Evolutionary conservation across 805 yeast species (phyloP).

Genomic region (Candida morakotiae): DNA sequence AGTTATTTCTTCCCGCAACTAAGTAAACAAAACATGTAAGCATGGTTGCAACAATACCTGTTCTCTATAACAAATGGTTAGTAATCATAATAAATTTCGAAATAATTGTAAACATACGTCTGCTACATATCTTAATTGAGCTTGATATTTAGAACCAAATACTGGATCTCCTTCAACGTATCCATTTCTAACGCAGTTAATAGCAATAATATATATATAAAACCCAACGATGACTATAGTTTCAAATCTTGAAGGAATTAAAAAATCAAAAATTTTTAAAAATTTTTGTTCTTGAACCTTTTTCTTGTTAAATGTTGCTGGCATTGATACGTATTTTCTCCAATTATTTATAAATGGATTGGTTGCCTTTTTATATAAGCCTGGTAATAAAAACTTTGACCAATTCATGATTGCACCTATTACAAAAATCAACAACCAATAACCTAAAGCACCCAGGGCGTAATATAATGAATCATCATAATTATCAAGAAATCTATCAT

Average conservation of each 20-base stretch:
- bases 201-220: constrained; percentile 15
- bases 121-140: constrained; percentile 32
- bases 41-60: constrained; percentile 45
- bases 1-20: constrained; percentile 61
- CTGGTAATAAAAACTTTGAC: constrained; percentile 38
- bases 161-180: constrained; percentile 20
- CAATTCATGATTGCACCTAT: constrained; percentile 40
- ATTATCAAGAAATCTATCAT: constrained; percentile 18
- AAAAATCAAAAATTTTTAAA: constrained; percentile 7
- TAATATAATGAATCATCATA: constrained; percentile 26
- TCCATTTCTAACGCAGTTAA: constrained; percentile 7
- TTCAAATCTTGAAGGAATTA: constrained; percentile 36
- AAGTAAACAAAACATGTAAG: constrained; percentile 49
- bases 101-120: too few species aligned
- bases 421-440: constrained; percentile 44
- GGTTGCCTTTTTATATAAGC: constrained; percentile 21
- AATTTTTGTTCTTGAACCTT: constrained; percentile 13
- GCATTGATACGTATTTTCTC: constrained; percentile 24
- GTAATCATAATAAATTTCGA: too few species aligned
- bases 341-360: constrained; percentile 21
- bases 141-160: constrained; percentile 14
- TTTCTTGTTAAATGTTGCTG: constrained; percentile 36
- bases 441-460: constrained; percentile 40
- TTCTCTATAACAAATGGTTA: constrained; percentile 28
- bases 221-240: constrained; percentile 23